Base-by-base conservation (phyloP, 2,329 filamentous ascomycete genomes). In the Parastagonospora avenae region DNA sequence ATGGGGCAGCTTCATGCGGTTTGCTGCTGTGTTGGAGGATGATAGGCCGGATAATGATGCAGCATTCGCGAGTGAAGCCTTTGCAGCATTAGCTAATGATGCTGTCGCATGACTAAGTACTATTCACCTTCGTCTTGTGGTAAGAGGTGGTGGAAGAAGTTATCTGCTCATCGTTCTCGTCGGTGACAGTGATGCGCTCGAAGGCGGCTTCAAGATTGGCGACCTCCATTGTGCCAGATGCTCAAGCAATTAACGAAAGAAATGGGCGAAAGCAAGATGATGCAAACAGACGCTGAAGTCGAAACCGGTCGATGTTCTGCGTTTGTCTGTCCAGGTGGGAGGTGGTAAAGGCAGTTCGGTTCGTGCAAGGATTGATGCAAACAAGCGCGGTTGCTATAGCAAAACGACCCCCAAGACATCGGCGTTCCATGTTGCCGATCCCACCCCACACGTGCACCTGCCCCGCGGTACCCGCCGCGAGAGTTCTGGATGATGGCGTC, bases 101-200 rank as follows among this genome's bases (percentile, higher is more conserved):
- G 14, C 36, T 46, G 14, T 10, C 27, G 4, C 10, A 45, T 19
- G 32, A 16, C 42, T 6, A 30, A 43, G 3, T 11, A 14, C 57
- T 70, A 33, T 46, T 50, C 79, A 93, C 92, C 86, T 96, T 96
- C 55, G 85, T 75, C 76, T 95, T 96, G 61, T 85, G 80, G 72
- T 89, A 87, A 24, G 37, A 39, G 10, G 81, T 81, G 49, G 76
- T 76, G 55, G 77, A 79, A 57, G 84, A 80, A 47, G 77, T 77
- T 29, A 79, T 76, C 52, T 91, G 70, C 49, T 78, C 76, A 49
- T 77, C 88, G 70, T 93, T 95, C 76, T 96, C 92, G 70, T 97
- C 92, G 64, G 90, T 88, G 56, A 97, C 90, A 15, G 90, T 88
- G 77, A 97, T 85, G 75, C 87, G 88, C 85, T 96, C 92, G 70